Evolutionary conservation across 2,329 filamentous ascomycete species (phyloP), one percentile per base, ranked within the genome.

Genomic region (Thermothelomyces thermophilus): DNA sequence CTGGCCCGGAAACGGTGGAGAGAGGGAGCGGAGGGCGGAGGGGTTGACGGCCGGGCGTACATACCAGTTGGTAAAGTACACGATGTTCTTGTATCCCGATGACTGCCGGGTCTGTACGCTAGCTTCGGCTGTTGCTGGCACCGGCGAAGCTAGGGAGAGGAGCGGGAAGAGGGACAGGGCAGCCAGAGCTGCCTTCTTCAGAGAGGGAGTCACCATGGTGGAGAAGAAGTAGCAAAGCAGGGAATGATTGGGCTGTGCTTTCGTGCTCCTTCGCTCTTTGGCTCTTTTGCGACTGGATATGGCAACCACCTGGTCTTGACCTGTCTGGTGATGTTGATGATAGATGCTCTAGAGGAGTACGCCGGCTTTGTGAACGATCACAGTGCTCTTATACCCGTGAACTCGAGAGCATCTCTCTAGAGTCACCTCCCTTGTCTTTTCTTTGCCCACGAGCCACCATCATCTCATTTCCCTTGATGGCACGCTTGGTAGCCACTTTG

Each of bases 11-110:
- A n/a, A n/a, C n/a, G n/a, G n/a, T n/a, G n/a, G n/a, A n/a, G n/a
- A n/a, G n/a, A n/a, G n/a, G n/a, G n/a, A 17, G 7, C 17, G 5
- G 10, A 5, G 5, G 2, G 16, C 4, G 3, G 5, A 9, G 19
- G 6, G 16, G 2, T 20, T 16, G 8, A 8, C 9, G n/a, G n/a
- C n/a, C n/a, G n/a, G 11, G 11, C 22, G 5, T 0, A 33, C 26
- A 51, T 56, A 74, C 73, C 74, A 76, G 65, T 77, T 78, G 40
- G 68, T 68, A 48, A 73, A 74, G 56, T 73, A 75, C 9, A 70
- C 72, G 2, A 70, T 62, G 56, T 75, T 75, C 52, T 70, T 68
- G 52, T 71, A 72, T 5, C 61, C 58, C 10, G 62, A 46, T 1
- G 46, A 36, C 35, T 44, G 35, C 22, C 53, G 41, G 6, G 31